Percentiles rank a stretch among this genome's conserved stretches.
Conservation (phyloP, 1,139 yeast genomes). For the Blastobotrys raffinosifermentans region DNA sequence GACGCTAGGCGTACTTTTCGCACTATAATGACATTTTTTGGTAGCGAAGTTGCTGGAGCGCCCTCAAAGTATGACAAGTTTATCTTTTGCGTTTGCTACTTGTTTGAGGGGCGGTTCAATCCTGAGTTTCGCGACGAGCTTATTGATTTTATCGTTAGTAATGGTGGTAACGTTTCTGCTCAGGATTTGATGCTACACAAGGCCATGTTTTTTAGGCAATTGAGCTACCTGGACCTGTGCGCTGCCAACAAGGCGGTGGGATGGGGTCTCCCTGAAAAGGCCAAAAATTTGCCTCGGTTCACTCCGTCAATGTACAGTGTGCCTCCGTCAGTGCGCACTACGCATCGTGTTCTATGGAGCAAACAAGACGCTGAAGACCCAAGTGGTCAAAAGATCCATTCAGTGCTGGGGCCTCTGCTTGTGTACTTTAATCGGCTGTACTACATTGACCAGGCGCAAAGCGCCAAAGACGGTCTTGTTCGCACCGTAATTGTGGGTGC, state of each 20-base stretch:
- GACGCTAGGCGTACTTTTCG: too few species aligned
- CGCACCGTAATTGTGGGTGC: neutral
- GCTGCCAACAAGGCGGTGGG: conserved; percentile 1
- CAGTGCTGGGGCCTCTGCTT: neutral
- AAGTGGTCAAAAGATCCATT: neutral
- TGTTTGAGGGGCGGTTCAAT: conserved; percentile 4
- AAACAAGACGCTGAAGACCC: neutral
- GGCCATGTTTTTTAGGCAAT: conserved; percentile 2
- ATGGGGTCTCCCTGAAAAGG: neutral
- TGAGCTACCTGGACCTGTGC: conserved; percentile 2
- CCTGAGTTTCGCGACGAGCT: conserved; percentile 3
- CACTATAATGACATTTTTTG: neutral
- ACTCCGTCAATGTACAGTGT: neutral
- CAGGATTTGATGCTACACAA: conserved; percentile 2
- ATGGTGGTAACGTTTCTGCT: neutral
- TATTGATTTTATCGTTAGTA: neutral
- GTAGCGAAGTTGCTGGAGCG: neutral
- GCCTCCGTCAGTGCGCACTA: neutral
- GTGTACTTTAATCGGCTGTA: neutral
- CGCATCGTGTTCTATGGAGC: neutral
- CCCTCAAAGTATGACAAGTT: conserved; percentile 1
- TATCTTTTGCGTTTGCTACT: conserved; percentile 3
- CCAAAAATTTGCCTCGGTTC: neutral
- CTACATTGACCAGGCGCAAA: neutral
- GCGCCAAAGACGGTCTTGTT: neutral